These are phyloP conservation scores for Collybiopsis luxurians DNA, from an alignment of 768 basidiomycete genomes.

Conservation along the genomic window DNA sequence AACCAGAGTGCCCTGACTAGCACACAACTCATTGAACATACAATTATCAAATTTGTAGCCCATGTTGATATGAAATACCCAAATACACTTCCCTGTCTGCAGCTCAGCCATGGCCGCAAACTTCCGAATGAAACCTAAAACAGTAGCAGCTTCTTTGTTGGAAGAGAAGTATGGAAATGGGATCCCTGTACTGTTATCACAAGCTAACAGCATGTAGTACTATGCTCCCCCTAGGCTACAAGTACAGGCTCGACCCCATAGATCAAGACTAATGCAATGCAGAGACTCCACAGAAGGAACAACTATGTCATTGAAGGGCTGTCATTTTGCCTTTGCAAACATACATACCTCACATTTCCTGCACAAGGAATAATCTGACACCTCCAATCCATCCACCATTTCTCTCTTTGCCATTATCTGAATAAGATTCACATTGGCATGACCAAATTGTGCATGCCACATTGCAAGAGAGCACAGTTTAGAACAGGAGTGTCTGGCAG, in stretches of 20 bases:
- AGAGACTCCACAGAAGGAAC: not conserved
- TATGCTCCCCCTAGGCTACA: not conserved
- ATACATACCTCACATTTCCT: not conserved
- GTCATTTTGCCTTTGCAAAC: not conserved
- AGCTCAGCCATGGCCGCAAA: not conserved
- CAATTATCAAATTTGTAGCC: not conserved
- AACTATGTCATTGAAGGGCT: slow-evolving; percentile 9
- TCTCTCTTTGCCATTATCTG: not conserved
- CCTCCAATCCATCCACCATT: not conserved
- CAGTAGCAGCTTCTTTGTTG: not conserved
- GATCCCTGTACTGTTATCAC: not conserved
- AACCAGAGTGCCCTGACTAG: not conserved
- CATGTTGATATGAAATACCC: not conserved
- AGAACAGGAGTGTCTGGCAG: not conserved
- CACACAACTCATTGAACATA: not conserved
- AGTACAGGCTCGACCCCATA: not conserved
- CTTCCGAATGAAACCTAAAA: not conserved
- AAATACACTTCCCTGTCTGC: not conserved
- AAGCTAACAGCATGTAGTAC: not conserved
- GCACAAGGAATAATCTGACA: not conserved
- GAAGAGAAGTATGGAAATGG: not conserved
- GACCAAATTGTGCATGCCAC: not conserved
- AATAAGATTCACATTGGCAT: not conserved
- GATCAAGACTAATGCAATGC: slow-evolving; percentile 3
- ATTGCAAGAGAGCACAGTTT: not conserved